A percentile compares a stretch with the other conserved stretches of the same genome.
These are phyloP conservation scores for Glycine tomentella DNA, from an alignment of 306 rosid genomes.

Conservation along the genomic window DNA sequence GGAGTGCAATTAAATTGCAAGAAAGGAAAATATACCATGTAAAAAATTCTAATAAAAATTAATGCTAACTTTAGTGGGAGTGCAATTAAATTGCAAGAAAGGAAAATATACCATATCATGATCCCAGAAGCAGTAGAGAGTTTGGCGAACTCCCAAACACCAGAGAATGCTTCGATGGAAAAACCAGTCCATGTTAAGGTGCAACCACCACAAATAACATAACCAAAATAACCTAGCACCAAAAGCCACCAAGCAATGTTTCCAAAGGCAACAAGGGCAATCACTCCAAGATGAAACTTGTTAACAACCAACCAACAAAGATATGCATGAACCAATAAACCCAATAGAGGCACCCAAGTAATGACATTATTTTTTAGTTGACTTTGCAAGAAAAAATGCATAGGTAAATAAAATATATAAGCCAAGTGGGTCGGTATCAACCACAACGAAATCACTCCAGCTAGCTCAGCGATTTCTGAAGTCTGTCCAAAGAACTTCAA, in stretches of 20 bases:
- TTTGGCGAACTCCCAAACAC: slow-evolving; percentile 65
- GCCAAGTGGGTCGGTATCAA: slow-evolving; percentile 64
- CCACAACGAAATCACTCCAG: slow-evolving; percentile 47
- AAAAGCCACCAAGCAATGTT: slow-evolving; percentile 65
- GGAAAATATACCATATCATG: slow-evolving; percentile 62
- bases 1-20: no score
- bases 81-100: background rate
- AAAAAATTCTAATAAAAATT: no score
- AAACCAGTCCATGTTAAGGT: slow-evolving; percentile 70
- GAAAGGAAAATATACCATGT: no score
- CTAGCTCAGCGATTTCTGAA: slow-evolving; percentile 54
- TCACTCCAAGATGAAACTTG: slow-evolving; percentile 56
- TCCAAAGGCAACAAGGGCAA: slow-evolving; percentile 50
- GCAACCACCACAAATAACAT: slow-evolving; percentile 60
- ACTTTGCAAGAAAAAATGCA: slow-evolving; percentile 64
- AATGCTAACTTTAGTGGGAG: no score
- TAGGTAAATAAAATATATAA: slow-evolving; percentile 64
- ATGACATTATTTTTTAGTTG: slow-evolving; percentile 58
- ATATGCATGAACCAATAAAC: slow-evolving; percentile 50
- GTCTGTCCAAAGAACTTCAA: slow-evolving; percentile 66
- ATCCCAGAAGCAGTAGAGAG: slow-evolving; percentile 72
- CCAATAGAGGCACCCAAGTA: slow-evolving; percentile 55
- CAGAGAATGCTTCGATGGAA: slow-evolving; percentile 71
- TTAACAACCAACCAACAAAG: slow-evolving; percentile 64
- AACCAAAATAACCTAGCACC: slow-evolving; percentile 53